Percentiles rank a stretch among this genome's conserved stretches.
Evolutionary conservation across 2,329 filamentous ascomycete species (phyloP).

Genomic region (Ophiostoma australiae): DNA sequence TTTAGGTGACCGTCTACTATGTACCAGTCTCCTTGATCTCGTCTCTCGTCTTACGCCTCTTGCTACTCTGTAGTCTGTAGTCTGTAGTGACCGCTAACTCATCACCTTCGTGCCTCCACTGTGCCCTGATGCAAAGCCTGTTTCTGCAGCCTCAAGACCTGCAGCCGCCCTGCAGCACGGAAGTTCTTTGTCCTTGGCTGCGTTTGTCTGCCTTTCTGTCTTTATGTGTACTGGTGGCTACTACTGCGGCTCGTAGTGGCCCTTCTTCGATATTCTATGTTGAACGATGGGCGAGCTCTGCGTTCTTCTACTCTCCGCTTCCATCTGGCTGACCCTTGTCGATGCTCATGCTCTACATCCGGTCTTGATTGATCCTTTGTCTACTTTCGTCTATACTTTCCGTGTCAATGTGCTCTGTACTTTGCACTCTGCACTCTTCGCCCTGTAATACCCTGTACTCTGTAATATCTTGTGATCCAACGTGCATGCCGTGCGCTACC

Average conservation of each 20-base stretch:
- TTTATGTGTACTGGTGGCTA: not conserved
- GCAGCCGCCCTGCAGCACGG: not conserved
- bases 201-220: not conserved
- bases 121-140: slow-evolving; percentile 5
- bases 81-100: not conserved
- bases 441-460: too few species aligned
- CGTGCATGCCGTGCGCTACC: slow-evolving; percentile 9
- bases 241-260: too few species aligned
- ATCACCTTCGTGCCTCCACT: not conserved
- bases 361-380: not conserved
- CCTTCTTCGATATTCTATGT: not conserved
- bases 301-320: not conserved
- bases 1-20: not conserved
- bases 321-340: not conserved
- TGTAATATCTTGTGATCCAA: not conserved
- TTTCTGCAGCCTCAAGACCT: slow-evolving; percentile 1
- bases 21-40: not conserved
- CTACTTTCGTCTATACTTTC: not conserved
- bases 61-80: too few species aligned
- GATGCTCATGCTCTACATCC: not conserved
- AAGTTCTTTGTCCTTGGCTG: not conserved
- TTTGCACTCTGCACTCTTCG: too few species aligned
- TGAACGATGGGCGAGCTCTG: not conserved
- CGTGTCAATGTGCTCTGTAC: not conserved
- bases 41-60: too few species aligned